A percentile compares a stretch with the other conserved stretches of the same genome.
Conservation (phyloP, 2,329 filamentous ascomycete genomes). For the Hypoxylon sp. region DNA sequence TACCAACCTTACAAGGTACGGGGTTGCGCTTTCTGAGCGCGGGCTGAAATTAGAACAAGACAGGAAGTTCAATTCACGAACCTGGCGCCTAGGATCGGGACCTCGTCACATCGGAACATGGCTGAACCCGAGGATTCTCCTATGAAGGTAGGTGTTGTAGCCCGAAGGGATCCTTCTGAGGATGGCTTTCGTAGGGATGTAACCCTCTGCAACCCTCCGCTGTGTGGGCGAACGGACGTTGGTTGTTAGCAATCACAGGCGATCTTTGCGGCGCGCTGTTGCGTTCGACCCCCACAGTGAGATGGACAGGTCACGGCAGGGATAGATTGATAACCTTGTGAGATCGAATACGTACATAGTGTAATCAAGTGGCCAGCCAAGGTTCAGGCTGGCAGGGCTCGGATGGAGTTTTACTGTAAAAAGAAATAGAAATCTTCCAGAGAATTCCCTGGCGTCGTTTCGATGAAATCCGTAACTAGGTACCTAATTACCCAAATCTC, state of each 20-base stretch:
- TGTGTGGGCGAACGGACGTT: constrained; percentile 11
- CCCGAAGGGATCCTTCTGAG: constrained; percentile 28
- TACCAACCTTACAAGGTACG: constrained; percentile 32
- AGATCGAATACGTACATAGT: too few species aligned
- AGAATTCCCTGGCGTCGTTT: constrained; percentile 41
- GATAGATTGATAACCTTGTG: constrained; percentile 43
- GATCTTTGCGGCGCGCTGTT: constrained; percentile 29
- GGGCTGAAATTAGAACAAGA: constrained; percentile 36
- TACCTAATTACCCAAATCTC: constrained; percentile 30
- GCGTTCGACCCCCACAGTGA: constrained; percentile 36
- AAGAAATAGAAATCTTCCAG: constrained; percentile 46
- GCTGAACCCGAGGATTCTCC: constrained; percentile 33
- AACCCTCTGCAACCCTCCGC: constrained; percentile 25
- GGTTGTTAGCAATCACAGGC: constrained; percentile 30
- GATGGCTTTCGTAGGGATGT: constrained; percentile 25
- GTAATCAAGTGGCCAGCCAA: constrained; percentile 38
- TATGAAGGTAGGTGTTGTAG: constrained; percentile 17
- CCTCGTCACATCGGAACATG: constrained; percentile 38
- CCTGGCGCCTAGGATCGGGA: constrained; percentile 38
- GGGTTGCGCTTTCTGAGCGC: constrained; percentile 24
- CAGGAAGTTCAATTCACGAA: constrained; percentile 24
- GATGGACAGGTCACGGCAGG: constrained; percentile 37
- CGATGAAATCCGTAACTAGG: constrained; percentile 34
- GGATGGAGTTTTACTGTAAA: constrained; percentile 43
- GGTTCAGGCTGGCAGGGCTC: constrained; percentile 35